Evolutionary conservation across 805 yeast genomes (phyloP), one percentile per base, ranked within the genome.

Genomic region (Candida caryicola): DNA sequence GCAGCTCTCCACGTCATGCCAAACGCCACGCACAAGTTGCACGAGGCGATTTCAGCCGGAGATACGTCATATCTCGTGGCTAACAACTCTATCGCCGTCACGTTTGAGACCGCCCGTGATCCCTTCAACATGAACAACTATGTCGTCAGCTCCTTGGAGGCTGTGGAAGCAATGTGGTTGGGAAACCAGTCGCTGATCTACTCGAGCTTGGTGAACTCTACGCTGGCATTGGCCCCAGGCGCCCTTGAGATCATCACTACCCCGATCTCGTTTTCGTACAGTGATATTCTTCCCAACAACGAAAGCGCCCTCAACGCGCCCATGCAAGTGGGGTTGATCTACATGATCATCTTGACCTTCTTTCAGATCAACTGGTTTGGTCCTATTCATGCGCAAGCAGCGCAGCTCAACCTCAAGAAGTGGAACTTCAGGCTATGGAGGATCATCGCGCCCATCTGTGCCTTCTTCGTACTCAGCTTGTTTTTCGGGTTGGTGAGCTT

Each of bases 321-420:
- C 4, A 58, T 79, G 4, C 91, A 84, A 56, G 81, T 85, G 43
- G 93, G 93, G 36, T 69, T 83, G 46, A 81, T 85, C 56, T 85
- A 79, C 54, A 66, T 83, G 54, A 73, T 85, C 50, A 79, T 85
- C 54, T 57, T 84, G 40, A 78, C 91, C 3, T 83, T 86, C 55
- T 82, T 86, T 72, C 82, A 80, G 48, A 73, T 82, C 49, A 74
- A 69, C 58, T 74, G 84, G 65, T 81, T 80, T 52, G 61, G 60
- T 9, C 74, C 73, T 16, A 49, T 81, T 13, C 83, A 85, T 53
- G 64, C 60, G 37, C 55, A 60, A 6, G 68, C 81, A 31, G 74
- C 79, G 0, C 64, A 66, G 33, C 42, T 54, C 21, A 60, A 69
- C 21, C 54, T 77, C 25, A 71, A 71, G 33, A 62, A 71, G 3